Conservation (phyloP, 2,329 filamentous ascomycete species). For the Bipolaris sorokiniana region DNA sequence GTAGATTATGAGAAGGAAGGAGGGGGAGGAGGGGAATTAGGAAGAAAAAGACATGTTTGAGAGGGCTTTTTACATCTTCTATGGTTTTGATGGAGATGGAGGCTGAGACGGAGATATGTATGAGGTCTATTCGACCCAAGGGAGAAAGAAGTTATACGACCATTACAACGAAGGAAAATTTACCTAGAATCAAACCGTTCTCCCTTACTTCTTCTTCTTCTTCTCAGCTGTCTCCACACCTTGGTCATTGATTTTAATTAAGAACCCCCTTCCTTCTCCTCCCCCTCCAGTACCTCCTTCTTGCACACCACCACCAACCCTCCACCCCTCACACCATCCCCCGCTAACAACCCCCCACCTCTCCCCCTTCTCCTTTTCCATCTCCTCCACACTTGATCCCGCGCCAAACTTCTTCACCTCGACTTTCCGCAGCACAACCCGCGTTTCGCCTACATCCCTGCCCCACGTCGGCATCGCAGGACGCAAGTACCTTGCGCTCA, state of each 20-base stretch:
- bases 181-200: neutral
- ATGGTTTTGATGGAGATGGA: too few relatives aligned
- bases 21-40: too few relatives aligned
- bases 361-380: slow-evolving; percentile 41
- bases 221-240: slow-evolving; percentile 27
- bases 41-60: too few relatives aligned
- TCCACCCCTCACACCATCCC: slow-evolving; percentile 47
- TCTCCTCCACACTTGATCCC: slow-evolving; percentile 49
- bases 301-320: slow-evolving; percentile 29
- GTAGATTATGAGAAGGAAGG: slow-evolving; percentile 32
- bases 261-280: slow-evolving; percentile 27
- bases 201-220: neutral
- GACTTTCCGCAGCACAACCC: slow-evolving; percentile 44
- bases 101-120: neutral
- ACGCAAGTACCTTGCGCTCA: slow-evolving; percentile 9
- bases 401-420: slow-evolving; percentile 47
- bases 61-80: too few relatives aligned
- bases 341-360: slow-evolving; percentile 47
- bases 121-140: neutral
- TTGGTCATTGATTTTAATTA: slow-evolving; percentile 33
- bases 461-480: slow-evolving; percentile 42
- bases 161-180: too few relatives aligned
- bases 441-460: slow-evolving; percentile 28
- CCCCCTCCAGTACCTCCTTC: too few relatives aligned
- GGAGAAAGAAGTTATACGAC: too few relatives aligned